Conservation (phyloP, 495 filamentous ascomycete genomes). For the Bryoglossum gracile region DNA sequence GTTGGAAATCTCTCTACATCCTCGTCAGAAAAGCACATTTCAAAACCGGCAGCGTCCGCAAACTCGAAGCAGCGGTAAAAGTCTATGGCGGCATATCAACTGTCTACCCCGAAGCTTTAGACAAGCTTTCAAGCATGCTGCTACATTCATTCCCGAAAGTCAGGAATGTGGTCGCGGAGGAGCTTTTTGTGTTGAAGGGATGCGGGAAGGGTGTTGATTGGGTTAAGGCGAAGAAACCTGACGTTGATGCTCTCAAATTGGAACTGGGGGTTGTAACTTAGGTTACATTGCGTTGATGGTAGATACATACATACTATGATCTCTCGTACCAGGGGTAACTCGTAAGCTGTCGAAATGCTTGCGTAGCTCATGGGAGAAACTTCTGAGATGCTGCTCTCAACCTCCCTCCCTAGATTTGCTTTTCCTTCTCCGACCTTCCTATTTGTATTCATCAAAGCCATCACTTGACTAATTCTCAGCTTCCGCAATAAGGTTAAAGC, state of each 20-base stretch:
- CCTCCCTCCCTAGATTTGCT: too few species aligned
- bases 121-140: slow-evolving; percentile 52
- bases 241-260: neutral
- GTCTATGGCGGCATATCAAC: slow-evolving; percentile 60
- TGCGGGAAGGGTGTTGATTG: slow-evolving; percentile 22
- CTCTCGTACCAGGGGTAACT: too few species aligned
- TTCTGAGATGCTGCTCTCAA: too few species aligned
- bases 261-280: too few species aligned
- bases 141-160: slow-evolving; percentile 59
- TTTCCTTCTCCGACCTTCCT: too few species aligned
- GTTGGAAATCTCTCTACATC: slow-evolving; percentile 55
- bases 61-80: slow-evolving; percentile 68
- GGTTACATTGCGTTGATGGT: too few species aligned
- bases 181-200: slow-evolving; percentile 29
- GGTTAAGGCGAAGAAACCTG: slow-evolving; percentile 16
- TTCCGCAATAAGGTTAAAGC: too few species aligned
- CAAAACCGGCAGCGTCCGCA: slow-evolving; percentile 70
- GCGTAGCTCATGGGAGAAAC: too few species aligned
- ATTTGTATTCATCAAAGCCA: too few species aligned
- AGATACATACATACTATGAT: too few species aligned
- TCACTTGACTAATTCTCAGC: too few species aligned
- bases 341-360: too few species aligned
- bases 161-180: slow-evolving; percentile 37
- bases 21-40: slow-evolving; percentile 70
- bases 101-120: slow-evolving; percentile 36